A percentile compares a stretch with the other conserved stretches of the same genome.
Evolutionary conservation across 148 eudicot species (phyloP).

Genomic region (Rhododendron henanense): DNA sequence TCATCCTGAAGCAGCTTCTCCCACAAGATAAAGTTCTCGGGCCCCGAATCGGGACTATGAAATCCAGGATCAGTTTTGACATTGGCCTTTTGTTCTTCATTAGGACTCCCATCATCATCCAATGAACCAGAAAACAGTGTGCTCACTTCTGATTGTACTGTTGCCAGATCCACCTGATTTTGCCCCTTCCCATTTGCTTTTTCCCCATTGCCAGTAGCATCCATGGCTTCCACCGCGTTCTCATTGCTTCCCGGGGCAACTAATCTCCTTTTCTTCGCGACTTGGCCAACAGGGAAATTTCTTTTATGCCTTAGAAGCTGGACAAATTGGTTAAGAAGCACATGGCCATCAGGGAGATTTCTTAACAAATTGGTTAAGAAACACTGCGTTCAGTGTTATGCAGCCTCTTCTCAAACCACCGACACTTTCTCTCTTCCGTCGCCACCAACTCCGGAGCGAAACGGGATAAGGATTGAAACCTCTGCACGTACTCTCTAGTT

Average conservation of each 20-base stretch:
- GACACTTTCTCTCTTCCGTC: no score
- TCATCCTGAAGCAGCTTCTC: conserved; percentile 71
- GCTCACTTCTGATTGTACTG: conserved; percentile 31
- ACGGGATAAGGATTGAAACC: no score
- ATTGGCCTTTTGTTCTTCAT: conserved; percentile 23
- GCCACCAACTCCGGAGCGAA: no score
- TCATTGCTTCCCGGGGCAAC: conserved; percentile 12
- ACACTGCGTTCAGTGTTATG: no score
- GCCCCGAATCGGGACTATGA: conserved; percentile 23
- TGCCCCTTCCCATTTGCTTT: conserved; percentile 6
- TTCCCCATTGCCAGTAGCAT: neutral
- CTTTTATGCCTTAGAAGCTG: conserved; percentile 37
- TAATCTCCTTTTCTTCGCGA: conserved; percentile 44
- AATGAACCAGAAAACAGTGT: conserved; percentile 18
- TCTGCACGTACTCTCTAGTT: no score
- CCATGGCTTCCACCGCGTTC: neutral
- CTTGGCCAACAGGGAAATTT: conserved; percentile 21
- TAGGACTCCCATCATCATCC: conserved; percentile 20
- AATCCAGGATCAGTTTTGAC: conserved; percentile 18
- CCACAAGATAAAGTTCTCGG: conserved; percentile 55
- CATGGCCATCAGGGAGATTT: no score
- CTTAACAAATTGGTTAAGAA: no score
- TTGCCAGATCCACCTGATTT: conserved; percentile 23
- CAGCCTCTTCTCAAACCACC: no score
- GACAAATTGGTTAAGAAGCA: conserved; percentile 29